Conservation (phyloP, 176 grass and related monocot species). For the Raddia guianensis region DNA sequence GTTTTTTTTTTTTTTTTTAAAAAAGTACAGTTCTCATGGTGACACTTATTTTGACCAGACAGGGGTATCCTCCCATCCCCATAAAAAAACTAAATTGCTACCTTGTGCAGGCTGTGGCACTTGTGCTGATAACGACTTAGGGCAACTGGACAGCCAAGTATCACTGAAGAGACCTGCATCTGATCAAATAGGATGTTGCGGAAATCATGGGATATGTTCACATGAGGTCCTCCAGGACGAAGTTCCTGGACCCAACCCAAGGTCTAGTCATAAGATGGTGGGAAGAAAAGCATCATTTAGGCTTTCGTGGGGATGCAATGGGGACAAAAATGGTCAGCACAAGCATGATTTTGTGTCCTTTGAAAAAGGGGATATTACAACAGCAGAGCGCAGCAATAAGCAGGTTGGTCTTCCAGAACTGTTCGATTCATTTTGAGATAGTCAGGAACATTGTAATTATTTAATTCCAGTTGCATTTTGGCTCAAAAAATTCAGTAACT, state of each 20-base stretch:
- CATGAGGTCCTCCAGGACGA: constrained; percentile 90
- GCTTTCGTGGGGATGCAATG: constrained; percentile 98
- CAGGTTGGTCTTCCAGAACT: constrained; percentile 59
- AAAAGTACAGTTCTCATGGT: neutral
- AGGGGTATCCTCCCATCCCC: neutral
- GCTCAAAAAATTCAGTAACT: neutral
- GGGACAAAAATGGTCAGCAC: constrained; percentile 88
- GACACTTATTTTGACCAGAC: neutral
- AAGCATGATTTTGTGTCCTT: constrained; percentile 99
- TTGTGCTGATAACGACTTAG: constrained; percentile 40
- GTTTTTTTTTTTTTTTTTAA: too few species aligned
- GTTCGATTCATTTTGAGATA: constrained; percentile 24
- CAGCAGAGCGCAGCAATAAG: constrained; percentile 92
- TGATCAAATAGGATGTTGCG: constrained; percentile 80
- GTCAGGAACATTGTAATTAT: neutral
- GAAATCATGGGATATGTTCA: constrained; percentile 96
- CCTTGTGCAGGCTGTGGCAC: constrained; percentile 46
- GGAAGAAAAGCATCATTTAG: constrained; percentile 84
- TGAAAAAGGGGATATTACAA: constrained; percentile 97
- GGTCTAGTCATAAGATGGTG: constrained; percentile 63
- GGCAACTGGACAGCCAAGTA: constrained; percentile 45
- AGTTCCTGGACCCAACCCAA: constrained; percentile 58
- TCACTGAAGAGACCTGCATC: constrained; percentile 42
- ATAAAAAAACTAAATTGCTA: constrained; percentile 36
- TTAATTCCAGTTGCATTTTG: neutral